phyloP scores from a whole-genome alignment of 2,329 filamentous ascomycete species.

The Stachybotrys chlorohalonatus region DNA sequence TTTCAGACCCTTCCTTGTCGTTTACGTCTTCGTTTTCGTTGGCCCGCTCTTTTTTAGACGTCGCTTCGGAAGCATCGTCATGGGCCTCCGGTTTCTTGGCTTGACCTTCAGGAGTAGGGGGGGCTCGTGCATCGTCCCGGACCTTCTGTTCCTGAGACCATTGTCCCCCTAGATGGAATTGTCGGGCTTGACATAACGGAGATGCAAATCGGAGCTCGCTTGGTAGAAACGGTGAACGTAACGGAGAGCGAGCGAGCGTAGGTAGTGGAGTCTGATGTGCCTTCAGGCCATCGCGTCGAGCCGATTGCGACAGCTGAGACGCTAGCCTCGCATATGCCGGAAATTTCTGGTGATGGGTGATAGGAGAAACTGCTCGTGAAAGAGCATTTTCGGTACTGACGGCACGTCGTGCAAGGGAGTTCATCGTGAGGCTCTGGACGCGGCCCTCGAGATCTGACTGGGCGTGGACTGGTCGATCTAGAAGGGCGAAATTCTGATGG shows the following conservation, averaged over 20 bases:
- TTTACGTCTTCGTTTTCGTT: constrained; percentile 31
- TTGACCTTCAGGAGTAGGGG: constrained; percentile 20
- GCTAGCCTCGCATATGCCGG: constrained; percentile 40
- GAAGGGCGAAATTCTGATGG: constrained; percentile 12
- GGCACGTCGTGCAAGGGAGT: constrained; percentile 34
- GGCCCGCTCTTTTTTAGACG: constrained; percentile 32
- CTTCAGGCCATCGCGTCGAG: constrained; percentile 15
- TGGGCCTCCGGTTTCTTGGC: constrained; percentile 29
- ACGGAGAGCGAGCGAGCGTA: constrained; percentile 21
- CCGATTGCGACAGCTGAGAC: constrained; percentile 21
- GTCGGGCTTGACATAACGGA: constrained; percentile 17
- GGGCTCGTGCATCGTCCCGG: constrained; percentile 14
- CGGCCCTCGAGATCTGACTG: constrained; percentile 14
- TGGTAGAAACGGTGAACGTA: constrained; percentile 37
- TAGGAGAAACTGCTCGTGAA: constrained; percentile 29
- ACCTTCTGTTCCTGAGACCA: constrained; percentile 24
- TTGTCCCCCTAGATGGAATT: constrained; percentile 21
- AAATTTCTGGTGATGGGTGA: constrained; percentile 29
- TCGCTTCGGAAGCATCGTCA: constrained; percentile 20
- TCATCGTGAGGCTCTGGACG: constrained; percentile 29
- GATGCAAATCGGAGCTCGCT: constrained; percentile 23
- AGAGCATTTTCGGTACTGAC: constrained; percentile 30
- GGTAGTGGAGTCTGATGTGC: constrained; percentile 15
- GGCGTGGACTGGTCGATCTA: not conserved
- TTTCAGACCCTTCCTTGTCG: constrained; percentile 23